Evolutionary conservation across 192 early-diverging fungal species (phyloP).

Genomic region (Rhizoclosmatium globosum): DNA sequence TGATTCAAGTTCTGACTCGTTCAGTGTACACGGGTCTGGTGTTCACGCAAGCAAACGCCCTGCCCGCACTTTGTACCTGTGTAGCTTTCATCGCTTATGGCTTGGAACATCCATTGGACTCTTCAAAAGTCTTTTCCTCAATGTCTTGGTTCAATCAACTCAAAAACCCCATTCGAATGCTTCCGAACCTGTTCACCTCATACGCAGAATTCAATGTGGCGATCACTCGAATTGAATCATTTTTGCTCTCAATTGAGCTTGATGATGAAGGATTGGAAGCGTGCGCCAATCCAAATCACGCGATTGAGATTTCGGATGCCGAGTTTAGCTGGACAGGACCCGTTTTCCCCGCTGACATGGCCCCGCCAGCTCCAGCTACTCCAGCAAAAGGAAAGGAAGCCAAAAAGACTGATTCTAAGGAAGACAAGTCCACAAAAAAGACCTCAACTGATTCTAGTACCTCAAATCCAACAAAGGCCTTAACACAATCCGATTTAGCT

Average conservation of each 20-base stretch:
- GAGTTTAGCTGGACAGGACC: conserved; percentile 62
- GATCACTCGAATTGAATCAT: conserved; percentile 48
- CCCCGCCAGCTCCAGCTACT: conserved; percentile 14
- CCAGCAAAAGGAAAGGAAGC: conserved; percentile 42
- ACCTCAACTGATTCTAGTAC: too few relatives aligned
- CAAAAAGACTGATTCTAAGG: conserved; percentile 22
- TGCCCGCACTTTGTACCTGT: conserved; percentile 51
- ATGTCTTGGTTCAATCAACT: conserved; percentile 51
- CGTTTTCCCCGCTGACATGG: neutral
- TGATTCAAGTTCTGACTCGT: conserved; percentile 36
- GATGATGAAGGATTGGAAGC: conserved; percentile 47
- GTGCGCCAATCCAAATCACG: conserved; percentile 42
- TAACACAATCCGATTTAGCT: conserved; percentile 28
- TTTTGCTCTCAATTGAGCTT: conserved; percentile 68
- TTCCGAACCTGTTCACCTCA: conserved; percentile 51
- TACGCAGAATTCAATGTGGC: conserved; percentile 61
- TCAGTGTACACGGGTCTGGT: conserved; percentile 16
- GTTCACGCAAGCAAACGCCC: conserved; percentile 23
- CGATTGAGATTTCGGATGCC: conserved; percentile 61
- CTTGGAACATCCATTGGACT: conserved; percentile 36
- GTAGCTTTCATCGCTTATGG: conserved; percentile 57
- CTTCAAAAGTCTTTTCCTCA: conserved; percentile 55
- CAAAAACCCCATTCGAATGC: conserved; percentile 57
- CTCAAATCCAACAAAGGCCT: too few relatives aligned
- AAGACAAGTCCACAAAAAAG: too few relatives aligned